Evolutionary conservation across 2,329 filamentous ascomycete genomes (phyloP).

Genomic region (Neofusicoccum ribis): DNA sequence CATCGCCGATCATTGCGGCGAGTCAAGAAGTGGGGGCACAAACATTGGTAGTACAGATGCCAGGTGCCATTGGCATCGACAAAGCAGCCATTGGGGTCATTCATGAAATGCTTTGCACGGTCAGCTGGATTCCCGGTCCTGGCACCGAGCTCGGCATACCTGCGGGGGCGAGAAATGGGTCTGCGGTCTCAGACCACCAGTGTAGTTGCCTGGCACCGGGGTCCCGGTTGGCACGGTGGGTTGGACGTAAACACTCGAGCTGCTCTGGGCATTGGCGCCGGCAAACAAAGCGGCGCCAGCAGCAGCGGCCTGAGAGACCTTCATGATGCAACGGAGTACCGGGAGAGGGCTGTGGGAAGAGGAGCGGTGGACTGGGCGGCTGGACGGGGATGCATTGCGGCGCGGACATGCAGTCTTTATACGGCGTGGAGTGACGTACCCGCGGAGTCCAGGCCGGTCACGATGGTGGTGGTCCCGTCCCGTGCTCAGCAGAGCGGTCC

Average conservation of each 20-base stretch:
- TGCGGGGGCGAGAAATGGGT: slow-evolving; percentile 58
- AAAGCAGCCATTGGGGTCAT: slow-evolving; percentile 67
- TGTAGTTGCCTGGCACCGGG: slow-evolving; percentile 43
- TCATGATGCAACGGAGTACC: not conserved
- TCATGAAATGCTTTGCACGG: slow-evolving; percentile 46
- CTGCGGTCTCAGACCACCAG: slow-evolving; percentile 49
- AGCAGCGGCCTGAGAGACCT: not conserved
- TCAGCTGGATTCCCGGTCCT: too few species aligned
- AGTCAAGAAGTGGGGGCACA: not conserved
- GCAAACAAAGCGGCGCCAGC: slow-evolving; percentile 1
- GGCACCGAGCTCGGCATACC: slow-evolving; percentile 50
- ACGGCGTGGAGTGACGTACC: not conserved
- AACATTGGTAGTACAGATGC: slow-evolving; percentile 67
- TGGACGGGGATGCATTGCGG: not conserved
- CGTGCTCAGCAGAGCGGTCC: not conserved
- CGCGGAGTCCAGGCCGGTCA: not conserved
- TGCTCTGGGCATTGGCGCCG: not conserved
- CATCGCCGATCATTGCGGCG: not conserved
- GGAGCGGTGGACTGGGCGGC: not conserved
- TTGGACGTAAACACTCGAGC: slow-evolving; percentile 5
- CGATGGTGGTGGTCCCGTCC: not conserved
- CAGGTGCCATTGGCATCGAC: slow-evolving; percentile 58
- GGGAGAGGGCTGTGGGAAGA: not conserved
- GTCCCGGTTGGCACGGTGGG: slow-evolving; percentile 27
- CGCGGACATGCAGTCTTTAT: slow-evolving; percentile 3